Percentiles rank a stretch among this genome's conserved stretches.
Conservation (phyloP, 495 filamentous ascomycete genomes). For the Penicillium tannophilum region DNA sequence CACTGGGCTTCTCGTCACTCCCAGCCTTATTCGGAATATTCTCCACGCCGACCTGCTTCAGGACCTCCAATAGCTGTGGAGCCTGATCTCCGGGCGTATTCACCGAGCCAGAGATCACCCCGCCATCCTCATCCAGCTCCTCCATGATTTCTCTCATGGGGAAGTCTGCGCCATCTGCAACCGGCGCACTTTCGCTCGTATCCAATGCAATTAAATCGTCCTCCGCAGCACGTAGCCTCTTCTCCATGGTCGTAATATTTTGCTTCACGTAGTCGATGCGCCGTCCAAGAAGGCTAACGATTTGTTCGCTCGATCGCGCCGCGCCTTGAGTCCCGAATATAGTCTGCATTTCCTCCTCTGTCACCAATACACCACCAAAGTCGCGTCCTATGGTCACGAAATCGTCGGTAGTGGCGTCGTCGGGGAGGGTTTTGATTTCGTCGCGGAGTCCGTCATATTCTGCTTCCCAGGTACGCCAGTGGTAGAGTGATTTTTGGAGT, state of each 20-base stretch:
- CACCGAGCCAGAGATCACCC: conserved; percentile 68
- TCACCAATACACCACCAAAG: conserved; percentile 56
- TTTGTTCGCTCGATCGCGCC: conserved; percentile 53
- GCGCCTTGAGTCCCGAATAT: conserved; percentile 41
- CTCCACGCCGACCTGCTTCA: conserved; percentile 70
- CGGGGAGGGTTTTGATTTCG: conserved; percentile 61
- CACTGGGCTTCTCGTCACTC: conserved; percentile 8
- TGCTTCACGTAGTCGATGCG: conserved; percentile 85
- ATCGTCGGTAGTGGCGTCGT: conserved; percentile 51
- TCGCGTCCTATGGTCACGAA: conserved; percentile 51
- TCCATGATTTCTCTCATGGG: conserved; percentile 10
- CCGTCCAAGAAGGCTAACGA: conserved; percentile 70
- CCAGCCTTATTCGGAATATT: conserved; percentile 41
- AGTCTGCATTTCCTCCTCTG: conserved; percentile 53
- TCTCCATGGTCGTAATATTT: conserved; percentile 68
- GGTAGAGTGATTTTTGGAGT: conserved; percentile 72
- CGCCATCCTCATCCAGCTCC: conserved; percentile 80
- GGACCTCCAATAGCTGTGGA: conserved; percentile 62
- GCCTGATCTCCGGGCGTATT: conserved; percentile 62
- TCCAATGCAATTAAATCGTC: conserved; percentile 61
- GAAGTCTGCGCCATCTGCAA: conserved; percentile 17
- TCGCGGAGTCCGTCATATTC: conserved; percentile 90
- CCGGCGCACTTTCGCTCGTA: conserved; percentile 25
- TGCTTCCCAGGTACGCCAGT: conserved; percentile 87
- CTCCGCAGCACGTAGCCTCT: conserved; percentile 67